These are phyloP conservation scores for Euphorbia celastroides DNA, from an alignment of 441 rosid species.

Conservation along the genomic window DNA sequence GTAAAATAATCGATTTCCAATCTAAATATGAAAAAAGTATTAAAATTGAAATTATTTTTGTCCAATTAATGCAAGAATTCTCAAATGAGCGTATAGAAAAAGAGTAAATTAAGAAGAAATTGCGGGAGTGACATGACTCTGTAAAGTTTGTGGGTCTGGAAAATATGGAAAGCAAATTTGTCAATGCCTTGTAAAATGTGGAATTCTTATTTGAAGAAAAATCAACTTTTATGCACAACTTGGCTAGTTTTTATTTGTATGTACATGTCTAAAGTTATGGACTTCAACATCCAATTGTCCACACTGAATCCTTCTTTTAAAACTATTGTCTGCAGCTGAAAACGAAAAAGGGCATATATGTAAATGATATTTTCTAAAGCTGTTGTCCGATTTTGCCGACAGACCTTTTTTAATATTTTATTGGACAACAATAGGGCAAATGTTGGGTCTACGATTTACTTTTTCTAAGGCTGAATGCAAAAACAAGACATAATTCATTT, in stretches of 20 bases:
- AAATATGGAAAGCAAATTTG: not conserved
- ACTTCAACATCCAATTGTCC: not conserved
- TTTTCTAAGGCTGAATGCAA: no score
- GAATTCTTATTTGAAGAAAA: not conserved
- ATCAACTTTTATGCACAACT: not conserved
- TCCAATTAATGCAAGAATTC: not conserved
- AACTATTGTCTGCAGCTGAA: no score
- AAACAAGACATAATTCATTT: no score
- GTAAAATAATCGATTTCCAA: no score
- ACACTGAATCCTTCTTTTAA: not conserved
- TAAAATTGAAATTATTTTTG: no score
- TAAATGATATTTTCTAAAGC: no score
- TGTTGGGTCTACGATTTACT: no score
- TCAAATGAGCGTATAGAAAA: not conserved
- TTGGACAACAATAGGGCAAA: no score
- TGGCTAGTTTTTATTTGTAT: not conserved
- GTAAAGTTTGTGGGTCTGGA: conserved; percentile 5
- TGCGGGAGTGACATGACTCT: not conserved
- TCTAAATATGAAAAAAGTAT: no score
- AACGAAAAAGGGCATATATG: no score
- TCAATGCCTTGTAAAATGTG: conserved; percentile 16
- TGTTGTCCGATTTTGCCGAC: no score
- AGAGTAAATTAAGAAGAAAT: not conserved
- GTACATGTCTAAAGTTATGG: not conserved
- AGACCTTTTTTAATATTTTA: no score